These are phyloP conservation scores for Trypanosomatidae sp. DNA, from an alignment of 208 protist species.

Conservation along the genomic window DNA sequence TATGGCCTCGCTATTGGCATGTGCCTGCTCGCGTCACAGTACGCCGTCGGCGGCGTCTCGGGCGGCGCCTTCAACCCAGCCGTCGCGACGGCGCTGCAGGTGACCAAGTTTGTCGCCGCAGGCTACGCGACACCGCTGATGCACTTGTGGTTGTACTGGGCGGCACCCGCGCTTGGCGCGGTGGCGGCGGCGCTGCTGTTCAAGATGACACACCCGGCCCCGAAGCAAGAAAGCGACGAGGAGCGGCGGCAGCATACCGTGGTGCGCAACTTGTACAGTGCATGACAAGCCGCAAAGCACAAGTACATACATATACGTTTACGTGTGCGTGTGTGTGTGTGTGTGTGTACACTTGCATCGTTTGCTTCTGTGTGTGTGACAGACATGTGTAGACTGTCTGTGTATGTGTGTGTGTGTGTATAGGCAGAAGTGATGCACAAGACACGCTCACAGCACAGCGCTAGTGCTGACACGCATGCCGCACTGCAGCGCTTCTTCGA, in stretches of 20 bases:
- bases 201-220: conserved; percentile 55
- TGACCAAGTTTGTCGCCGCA: conserved; percentile 57
- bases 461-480: neutral
- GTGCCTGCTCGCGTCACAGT: conserved; percentile 41
- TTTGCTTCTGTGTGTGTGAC: too few species aligned
- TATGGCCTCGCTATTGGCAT: conserved; percentile 76
- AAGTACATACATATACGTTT: neutral
- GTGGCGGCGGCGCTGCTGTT: conserved; percentile 51
- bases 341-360: too few species aligned
- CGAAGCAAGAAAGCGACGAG: conserved; percentile 32
- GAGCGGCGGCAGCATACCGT: conserved; percentile 27
- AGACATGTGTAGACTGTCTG: neutral
- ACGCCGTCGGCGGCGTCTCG: conserved; percentile 66
- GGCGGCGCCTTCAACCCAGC: conserved; percentile 75
- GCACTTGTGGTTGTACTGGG: conserved; percentile 79
- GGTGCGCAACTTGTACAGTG: conserved; percentile 29
- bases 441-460: too few species aligned
- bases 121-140: conserved; percentile 58
- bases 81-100: conserved; percentile 50
- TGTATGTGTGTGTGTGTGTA: neutral
- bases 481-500: neutral
- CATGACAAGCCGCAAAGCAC: neutral
- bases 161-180: conserved; percentile 42
- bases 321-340: neutral
- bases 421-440: too few species aligned